Percentiles rank a stretch among this genome's conserved stretches.
Evolutionary conservation across 768 basidiomycete genomes (phyloP).

Genomic region (Russula brevipes): DNA sequence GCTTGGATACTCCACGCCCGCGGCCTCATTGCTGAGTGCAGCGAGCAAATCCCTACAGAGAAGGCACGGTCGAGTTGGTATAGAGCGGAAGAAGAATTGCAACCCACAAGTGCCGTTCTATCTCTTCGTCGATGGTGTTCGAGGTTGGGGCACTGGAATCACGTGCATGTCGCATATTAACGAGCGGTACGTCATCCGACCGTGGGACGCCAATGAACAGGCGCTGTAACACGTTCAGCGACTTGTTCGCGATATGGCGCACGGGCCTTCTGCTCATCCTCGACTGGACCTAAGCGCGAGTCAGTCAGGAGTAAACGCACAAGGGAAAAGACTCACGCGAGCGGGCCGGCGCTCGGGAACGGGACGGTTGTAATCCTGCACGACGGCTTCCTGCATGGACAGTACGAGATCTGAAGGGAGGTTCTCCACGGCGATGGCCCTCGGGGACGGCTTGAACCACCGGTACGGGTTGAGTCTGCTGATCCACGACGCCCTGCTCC

Average conservation of each 20-base stretch:
- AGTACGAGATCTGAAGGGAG: slow-evolving; percentile 69
- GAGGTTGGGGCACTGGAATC: slow-evolving; percentile 31
- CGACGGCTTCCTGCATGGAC: slow-evolving; percentile 73
- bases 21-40: slow-evolving; percentile 51
- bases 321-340: slow-evolving; percentile 29
- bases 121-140: slow-evolving; percentile 49
- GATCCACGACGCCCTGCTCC: slow-evolving; percentile 55
- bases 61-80: not conserved
- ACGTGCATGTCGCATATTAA: slow-evolving; percentile 43
- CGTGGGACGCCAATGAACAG: slow-evolving; percentile 55
- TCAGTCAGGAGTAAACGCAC: not conserved
- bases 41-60: slow-evolving; percentile 59
- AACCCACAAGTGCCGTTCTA: slow-evolving; percentile 70
- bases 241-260: slow-evolving; percentile 51
- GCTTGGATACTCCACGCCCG: slow-evolving; percentile 46
- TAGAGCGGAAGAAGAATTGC: not conserved
- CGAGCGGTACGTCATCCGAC: slow-evolving; percentile 53
- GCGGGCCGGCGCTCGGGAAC: slow-evolving; percentile 31
- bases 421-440: slow-evolving; percentile 63
- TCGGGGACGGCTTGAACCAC: slow-evolving; percentile 71
- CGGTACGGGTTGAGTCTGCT: slow-evolving; percentile 80
- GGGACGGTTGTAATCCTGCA: slow-evolving; percentile 51
- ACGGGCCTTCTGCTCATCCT: slow-evolving; percentile 32
- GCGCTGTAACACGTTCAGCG: slow-evolving; percentile 55
- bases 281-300: not conserved